These are phyloP conservation scores for Zygnema cylindricum DNA, from an alignment of 139 green algal species.

Conservation along the genomic window DNA sequence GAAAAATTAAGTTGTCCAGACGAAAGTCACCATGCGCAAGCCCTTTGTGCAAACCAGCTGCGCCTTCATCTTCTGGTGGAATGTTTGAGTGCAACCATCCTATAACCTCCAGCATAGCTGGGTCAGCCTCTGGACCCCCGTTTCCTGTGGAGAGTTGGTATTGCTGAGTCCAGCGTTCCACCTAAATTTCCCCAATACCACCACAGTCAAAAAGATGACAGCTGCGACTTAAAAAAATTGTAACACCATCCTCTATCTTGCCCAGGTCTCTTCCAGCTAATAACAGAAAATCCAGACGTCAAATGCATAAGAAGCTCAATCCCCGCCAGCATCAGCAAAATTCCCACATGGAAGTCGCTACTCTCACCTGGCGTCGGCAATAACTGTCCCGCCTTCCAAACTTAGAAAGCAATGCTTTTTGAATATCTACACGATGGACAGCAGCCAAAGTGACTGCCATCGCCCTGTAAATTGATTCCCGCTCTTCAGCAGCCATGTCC, in stretches of 20 bases:
- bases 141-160: conserved; percentile 63
- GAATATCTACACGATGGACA: conserved; percentile 80
- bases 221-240: too few species aligned
- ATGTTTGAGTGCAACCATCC: conserved; percentile 79
- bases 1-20: conserved; percentile 94
- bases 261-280: too few species aligned
- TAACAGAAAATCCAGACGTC: too few species aligned
- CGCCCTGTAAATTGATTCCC: conserved; percentile 62
- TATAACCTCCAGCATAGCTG: conserved; percentile 73
- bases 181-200: conserved; percentile 32
- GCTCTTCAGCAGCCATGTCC: conserved; percentile 24
- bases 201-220: too few species aligned
- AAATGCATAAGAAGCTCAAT: too few species aligned
- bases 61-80: conserved; percentile 59
- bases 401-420: conserved; percentile 64
- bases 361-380: conserved; percentile 64
- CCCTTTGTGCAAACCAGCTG: background rate
- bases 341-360: too few species aligned
- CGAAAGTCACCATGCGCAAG: conserved; percentile 89
- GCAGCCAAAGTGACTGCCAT: conserved; percentile 78
- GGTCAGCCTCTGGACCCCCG: background rate
- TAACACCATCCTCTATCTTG: too few species aligned
- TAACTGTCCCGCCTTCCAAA: conserved; percentile 80
- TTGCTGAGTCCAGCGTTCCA: conserved; percentile 61
- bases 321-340: too few species aligned